These are phyloP conservation scores for Phytophthora sp. DNA, from an alignment of 352 stramenopile species.

Conservation along the genomic window DNA sequence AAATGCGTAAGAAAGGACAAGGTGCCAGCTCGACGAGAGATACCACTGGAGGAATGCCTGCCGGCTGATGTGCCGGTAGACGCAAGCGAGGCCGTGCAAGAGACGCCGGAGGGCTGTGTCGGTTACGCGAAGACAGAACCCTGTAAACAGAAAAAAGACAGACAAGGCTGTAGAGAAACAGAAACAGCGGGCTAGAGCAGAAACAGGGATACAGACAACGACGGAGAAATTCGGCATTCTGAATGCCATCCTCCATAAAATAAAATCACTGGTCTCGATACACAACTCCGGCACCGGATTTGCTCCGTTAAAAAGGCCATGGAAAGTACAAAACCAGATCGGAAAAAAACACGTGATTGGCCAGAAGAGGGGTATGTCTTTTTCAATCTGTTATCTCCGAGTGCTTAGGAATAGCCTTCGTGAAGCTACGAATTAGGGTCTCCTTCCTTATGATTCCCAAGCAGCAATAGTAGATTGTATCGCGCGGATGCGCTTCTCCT, in stretches of 20 bases:
- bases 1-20: too few relatives aligned
- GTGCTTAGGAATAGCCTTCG: too few relatives aligned
- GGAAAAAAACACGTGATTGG: background rate
- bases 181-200: too few relatives aligned
- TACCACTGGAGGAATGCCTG: too few relatives aligned
- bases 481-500: too few relatives aligned
- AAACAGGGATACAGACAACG: slow-evolving; percentile 1
- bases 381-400: background rate
- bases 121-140: too few relatives aligned
- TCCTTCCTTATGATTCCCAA: background rate
- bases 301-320: background rate
- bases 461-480: background rate
- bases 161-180: too few relatives aligned
- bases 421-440: background rate
- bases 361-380: background rate
- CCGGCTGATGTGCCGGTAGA: too few relatives aligned
- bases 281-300: background rate
- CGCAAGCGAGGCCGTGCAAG: too few relatives aligned
- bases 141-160: too few relatives aligned
- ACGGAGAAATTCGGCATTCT: background rate
- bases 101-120: too few relatives aligned
- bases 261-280: background rate
- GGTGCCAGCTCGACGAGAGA: too few relatives aligned
- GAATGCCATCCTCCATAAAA: background rate
- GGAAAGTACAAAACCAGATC: background rate